phyloP scores from a whole-genome alignment of 2,329 filamentous ascomycete genomes.

The Aspergillus amoenus region DNA sequence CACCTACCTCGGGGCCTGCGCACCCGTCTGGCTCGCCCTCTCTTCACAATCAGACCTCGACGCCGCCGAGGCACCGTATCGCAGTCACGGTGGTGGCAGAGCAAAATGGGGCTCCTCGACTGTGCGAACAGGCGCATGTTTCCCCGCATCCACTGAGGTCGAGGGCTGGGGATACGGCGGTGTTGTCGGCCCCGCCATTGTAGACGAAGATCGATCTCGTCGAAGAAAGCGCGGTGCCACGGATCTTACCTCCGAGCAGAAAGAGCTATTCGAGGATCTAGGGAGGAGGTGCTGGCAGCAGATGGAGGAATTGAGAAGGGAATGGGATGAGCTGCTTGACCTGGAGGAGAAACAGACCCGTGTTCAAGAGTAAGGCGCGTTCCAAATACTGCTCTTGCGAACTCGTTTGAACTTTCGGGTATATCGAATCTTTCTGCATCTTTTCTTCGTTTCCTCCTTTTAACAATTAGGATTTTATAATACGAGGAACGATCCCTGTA shows the following conservation, averaged over 20 bases:
- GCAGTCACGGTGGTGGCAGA: constrained; percentile 60
- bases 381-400: background rate
- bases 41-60: constrained; percentile 53
- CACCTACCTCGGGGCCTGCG: constrained; percentile 73
- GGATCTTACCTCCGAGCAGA: constrained; percentile 54
- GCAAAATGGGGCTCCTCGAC: constrained; percentile 84
- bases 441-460: constrained; percentile 3
- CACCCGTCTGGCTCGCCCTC: constrained; percentile 76
- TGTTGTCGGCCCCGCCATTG: constrained; percentile 51
- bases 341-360: constrained; percentile 25
- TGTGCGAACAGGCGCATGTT: constrained; percentile 57
- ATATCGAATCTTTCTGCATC: background rate
- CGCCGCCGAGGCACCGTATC: constrained; percentile 43
- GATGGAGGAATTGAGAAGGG: constrained; percentile 43
- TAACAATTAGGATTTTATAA: background rate
- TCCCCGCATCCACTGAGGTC: constrained; percentile 75
- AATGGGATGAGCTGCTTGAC: constrained; percentile 42
- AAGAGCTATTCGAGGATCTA: constrained; percentile 39
- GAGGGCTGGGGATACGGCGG: constrained; percentile 76
- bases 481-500: background rate
- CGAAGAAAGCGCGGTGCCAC: constrained; percentile 59
- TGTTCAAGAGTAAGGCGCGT: background rate
- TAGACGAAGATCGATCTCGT: constrained; percentile 52
- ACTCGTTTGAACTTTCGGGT: background rate
- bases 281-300: constrained; percentile 42